These are phyloP conservation scores for Colletotrichum chlorophyti DNA, from an alignment of 2,329 filamentous ascomycete genomes.

Conservation along the genomic window DNA sequence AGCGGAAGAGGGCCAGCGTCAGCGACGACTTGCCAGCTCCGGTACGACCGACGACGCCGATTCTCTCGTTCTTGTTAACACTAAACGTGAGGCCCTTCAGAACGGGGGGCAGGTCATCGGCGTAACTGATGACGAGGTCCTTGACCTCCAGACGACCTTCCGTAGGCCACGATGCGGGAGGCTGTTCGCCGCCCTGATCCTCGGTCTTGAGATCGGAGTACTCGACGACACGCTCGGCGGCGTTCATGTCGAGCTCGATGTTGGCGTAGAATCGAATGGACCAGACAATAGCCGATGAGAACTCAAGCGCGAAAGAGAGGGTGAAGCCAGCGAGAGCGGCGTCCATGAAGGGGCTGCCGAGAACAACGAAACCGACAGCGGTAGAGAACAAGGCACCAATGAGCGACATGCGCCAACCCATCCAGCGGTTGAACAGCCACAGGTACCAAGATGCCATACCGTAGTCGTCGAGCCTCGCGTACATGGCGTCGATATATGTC, in stretches of 20 bases:
- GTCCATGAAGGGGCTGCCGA: slow-evolving; percentile 66
- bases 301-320: slow-evolving; percentile 75
- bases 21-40: slow-evolving; percentile 81
- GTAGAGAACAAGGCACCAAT: slow-evolving; percentile 74
- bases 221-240: slow-evolving; percentile 77
- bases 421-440: slow-evolving; percentile 79
- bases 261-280: slow-evolving; percentile 72
- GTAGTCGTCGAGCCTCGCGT: slow-evolving; percentile 72
- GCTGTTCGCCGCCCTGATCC: slow-evolving; percentile 63
- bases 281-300: slow-evolving; percentile 69
- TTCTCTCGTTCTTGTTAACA: slow-evolving; percentile 70
- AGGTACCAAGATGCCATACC: slow-evolving; percentile 70
- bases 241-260: slow-evolving; percentile 81
- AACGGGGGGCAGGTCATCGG: slow-evolving; percentile 73
- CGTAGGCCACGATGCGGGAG: slow-evolving; percentile 77
- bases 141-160: slow-evolving; percentile 77
- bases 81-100: slow-evolving; percentile 73
- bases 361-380: slow-evolving; percentile 69
- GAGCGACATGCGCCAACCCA: slow-evolving; percentile 74
- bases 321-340: slow-evolving; percentile 79
- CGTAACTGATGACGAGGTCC: slow-evolving; percentile 76
- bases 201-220: slow-evolving; percentile 75
- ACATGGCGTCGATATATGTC: slow-evolving; percentile 74
- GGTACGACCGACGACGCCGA: slow-evolving; percentile 81
- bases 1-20: slow-evolving; percentile 79